These are phyloP conservation scores for Fusarium caatingaense DNA, from an alignment of 2,329 filamentous ascomycete species.

Conservation along the genomic window DNA sequence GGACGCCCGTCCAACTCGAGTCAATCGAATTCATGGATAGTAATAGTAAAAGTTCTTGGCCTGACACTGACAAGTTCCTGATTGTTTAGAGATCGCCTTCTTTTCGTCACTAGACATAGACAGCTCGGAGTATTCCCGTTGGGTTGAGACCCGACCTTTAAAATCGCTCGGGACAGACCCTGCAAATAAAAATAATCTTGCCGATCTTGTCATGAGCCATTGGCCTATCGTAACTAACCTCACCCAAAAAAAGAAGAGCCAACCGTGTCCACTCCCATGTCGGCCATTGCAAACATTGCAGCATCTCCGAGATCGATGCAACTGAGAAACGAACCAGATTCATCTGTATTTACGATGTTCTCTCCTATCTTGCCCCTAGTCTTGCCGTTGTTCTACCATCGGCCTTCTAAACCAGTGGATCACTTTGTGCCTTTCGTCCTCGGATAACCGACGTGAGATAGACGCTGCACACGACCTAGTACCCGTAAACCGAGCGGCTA, in stretches of 20 bases:
- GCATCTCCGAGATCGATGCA: slow-evolving; percentile 16
- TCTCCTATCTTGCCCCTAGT: slow-evolving; percentile 1
- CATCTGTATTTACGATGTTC: slow-evolving; percentile 13
- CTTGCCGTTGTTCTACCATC: slow-evolving; percentile 3
- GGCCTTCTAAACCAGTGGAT: not conserved
- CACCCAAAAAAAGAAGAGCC: slow-evolving; percentile 10
- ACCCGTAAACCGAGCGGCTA: slow-evolving; percentile 33
- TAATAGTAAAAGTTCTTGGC: slow-evolving; percentile 2
- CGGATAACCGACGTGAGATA: slow-evolving; percentile 32
- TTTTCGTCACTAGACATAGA: not conserved
- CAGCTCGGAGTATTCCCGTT: not conserved
- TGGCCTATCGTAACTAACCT: slow-evolving; percentile 40
- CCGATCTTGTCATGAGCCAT: slow-evolving; percentile 39
- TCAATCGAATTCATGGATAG: slow-evolving; percentile 21
- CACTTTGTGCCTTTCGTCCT: slow-evolving; percentile 17
- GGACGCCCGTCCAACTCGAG: slow-evolving; percentile 32
- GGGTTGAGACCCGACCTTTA: slow-evolving; percentile 10
- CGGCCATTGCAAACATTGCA: slow-evolving; percentile 32
- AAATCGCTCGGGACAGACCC: slow-evolving; percentile 33
- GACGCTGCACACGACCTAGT: slow-evolving; percentile 17
- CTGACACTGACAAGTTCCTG: not conserved
- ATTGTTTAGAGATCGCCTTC: not conserved
- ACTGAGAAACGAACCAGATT: slow-evolving; percentile 26
- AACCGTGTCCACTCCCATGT: slow-evolving; percentile 31
- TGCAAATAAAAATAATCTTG: slow-evolving; percentile 31